A percentile compares a stretch with the other conserved stretches of the same genome.
phyloP scores from a whole-genome alignment of 805 yeast species.

The Kuraishia ogatae region DNA sequence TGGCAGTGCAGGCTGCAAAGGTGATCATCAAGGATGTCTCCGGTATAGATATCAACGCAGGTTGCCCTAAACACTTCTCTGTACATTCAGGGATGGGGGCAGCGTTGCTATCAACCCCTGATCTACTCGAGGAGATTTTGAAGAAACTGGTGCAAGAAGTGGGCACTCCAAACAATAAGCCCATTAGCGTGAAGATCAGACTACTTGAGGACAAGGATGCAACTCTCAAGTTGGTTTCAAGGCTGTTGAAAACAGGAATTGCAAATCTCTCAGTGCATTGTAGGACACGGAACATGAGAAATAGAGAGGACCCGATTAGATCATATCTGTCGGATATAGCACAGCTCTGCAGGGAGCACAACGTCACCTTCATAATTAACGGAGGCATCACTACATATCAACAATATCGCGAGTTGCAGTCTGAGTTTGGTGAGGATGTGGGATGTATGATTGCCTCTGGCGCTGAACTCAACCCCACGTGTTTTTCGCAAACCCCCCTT shows the following conservation, averaged over 20 bases:
- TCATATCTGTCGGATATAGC: constrained; percentile 57
- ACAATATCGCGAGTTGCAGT: constrained; percentile 47
- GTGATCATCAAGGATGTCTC: constrained; percentile 79
- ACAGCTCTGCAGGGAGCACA: constrained; percentile 47
- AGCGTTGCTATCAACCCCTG: constrained; percentile 79
- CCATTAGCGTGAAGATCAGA: constrained; percentile 88
- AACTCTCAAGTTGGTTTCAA: constrained; percentile 49
- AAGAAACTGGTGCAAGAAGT: constrained; percentile 63
- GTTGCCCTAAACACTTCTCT: constrained; percentile 95
- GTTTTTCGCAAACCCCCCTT: constrained; percentile 43
- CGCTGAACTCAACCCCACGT: constrained; percentile 82
- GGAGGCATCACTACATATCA: constrained; percentile 56
- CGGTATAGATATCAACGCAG: constrained; percentile 91
- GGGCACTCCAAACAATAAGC: constrained; percentile 67
- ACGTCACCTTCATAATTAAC: constrained; percentile 71
- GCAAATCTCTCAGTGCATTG: constrained; percentile 85
- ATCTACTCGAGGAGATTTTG: constrained; percentile 61
- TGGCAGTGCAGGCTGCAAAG: constrained; percentile 85
- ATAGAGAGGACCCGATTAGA: constrained; percentile 73
- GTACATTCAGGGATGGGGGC: constrained; percentile 98
- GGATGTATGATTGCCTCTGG: constrained; percentile 93
- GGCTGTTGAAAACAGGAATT: constrained; percentile 71
- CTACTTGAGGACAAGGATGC: constrained; percentile 55
- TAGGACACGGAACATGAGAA: constrained; percentile 82
- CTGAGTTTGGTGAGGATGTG: constrained; percentile 44